These are phyloP conservation scores for Bjerkandera adusta DNA, from an alignment of 1,284 basidiomycete species.

Conservation along the genomic window DNA sequence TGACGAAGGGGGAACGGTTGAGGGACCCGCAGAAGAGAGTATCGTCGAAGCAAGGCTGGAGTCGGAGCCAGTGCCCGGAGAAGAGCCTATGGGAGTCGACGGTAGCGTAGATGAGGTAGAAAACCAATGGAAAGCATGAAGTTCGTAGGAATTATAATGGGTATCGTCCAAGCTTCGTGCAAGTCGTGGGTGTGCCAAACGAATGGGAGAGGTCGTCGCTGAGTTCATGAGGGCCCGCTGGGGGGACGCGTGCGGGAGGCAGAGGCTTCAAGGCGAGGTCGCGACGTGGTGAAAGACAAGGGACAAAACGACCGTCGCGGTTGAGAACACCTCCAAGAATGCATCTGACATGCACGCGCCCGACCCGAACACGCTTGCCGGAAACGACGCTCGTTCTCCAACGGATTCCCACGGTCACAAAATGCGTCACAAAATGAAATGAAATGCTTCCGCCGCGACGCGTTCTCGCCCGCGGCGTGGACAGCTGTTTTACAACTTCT, in stretches of 20 bases:
- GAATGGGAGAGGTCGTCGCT: conserved; percentile 22
- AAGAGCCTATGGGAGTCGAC: conserved; percentile 3
- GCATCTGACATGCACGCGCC: conserved; percentile 14
- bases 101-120: conserved; percentile 18
- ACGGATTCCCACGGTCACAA: conserved; percentile 10
- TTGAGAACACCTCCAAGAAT: conserved; percentile 8
- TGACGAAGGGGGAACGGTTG: conserved; percentile 15
- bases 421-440: not conserved
- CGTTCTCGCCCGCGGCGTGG: no score
- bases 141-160: conserved; percentile 5
- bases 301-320: conserved; percentile 10
- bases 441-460: no score
- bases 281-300: conserved; percentile 10
- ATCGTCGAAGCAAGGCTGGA: conserved; percentile 15
- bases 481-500: no score
- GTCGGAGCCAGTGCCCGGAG: conserved; percentile 7
- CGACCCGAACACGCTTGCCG: conserved; percentile 18
- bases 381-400: conserved; percentile 14
- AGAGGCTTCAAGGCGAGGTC: conserved; percentile 1
- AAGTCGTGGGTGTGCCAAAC: conserved; percentile 23
- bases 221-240: conserved; percentile 26
- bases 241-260: conserved; percentile 18
- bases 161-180: conserved; percentile 22
- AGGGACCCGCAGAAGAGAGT: conserved; percentile 16
- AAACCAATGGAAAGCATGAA: conserved; percentile 25